These are phyloP conservation scores for Malassezia dermatis DNA, from an alignment of 1,284 basidiomycete species.

Conservation along the genomic window DNA sequence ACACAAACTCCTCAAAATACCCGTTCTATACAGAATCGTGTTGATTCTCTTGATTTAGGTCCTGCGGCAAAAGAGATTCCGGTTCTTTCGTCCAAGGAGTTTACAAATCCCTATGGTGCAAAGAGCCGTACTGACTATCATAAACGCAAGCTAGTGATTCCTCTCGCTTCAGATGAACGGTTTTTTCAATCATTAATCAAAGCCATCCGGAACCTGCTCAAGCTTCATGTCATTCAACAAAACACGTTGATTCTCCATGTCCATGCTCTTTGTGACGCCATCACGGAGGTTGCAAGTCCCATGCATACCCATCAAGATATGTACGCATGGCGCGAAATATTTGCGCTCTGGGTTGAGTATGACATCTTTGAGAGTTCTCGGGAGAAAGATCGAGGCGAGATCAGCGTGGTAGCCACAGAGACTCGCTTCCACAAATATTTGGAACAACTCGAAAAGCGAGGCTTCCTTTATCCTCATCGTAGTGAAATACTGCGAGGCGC, in stretches of 20 bases:
- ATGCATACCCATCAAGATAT: conserved; percentile 57
- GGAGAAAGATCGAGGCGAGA: conserved; percentile 67
- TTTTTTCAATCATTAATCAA: conserved; percentile 71
- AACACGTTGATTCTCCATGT: conserved; percentile 60
- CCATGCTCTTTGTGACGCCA: conserved; percentile 56
- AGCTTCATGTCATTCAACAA: conserved; percentile 58
- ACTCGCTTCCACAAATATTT: conserved; percentile 62
- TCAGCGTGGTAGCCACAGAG: conserved; percentile 64
- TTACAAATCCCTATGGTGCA: not conserved
- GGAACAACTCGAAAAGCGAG: conserved; percentile 56
- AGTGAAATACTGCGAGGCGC: not conserved
- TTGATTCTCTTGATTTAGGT: conserved; percentile 4
- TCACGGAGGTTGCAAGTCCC: conserved; percentile 45
- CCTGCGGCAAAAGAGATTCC: conserved; percentile 7
- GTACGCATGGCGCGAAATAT: conserved; percentile 85
- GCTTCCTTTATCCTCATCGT: conserved; percentile 18
- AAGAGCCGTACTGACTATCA: conserved; percentile 50
- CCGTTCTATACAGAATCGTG: not conserved
- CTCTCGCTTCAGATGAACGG: conserved; percentile 65
- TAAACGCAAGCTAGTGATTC: conserved; percentile 57
- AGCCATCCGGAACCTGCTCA: conserved; percentile 61
- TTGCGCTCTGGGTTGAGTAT: conserved; percentile 72
- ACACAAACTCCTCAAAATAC: not conserved
- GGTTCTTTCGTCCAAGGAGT: not conserved
- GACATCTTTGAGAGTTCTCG: conserved; percentile 73